Conservation (phyloP, 257 asterid species). For the Jaltomata sinuosa region DNA sequence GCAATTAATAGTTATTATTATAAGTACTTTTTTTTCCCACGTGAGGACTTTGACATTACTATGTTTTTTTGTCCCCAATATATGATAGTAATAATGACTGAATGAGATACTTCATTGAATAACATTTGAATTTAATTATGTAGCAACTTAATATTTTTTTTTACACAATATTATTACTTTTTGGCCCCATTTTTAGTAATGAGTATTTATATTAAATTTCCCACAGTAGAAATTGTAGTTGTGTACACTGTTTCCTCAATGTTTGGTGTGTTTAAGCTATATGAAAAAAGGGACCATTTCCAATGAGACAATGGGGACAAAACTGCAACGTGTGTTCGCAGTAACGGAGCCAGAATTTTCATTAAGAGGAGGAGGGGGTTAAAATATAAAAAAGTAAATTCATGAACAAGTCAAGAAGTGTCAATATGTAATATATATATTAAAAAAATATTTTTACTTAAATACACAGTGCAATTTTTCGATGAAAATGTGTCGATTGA, state of each 20-base stretch:
- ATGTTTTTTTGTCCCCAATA: not conserved
- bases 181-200: not conserved
- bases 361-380: no score
- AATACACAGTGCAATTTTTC: no score
- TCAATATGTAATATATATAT: no score
- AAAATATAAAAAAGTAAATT: no score
- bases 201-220: not conserved
- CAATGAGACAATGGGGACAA: no score
- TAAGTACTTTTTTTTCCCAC: not conserved
- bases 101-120: not conserved
- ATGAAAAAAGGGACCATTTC: not conserved
- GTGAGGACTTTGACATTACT: not conserved
- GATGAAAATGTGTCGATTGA: no score
- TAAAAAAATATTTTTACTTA: no score
- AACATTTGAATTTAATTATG: not conserved
- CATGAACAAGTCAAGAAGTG: no score
- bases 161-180: not conserved
- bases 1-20: not conserved
- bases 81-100: not conserved
- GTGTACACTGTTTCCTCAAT: not conserved
- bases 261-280: not conserved
- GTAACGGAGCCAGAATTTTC: no score
- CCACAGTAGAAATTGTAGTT: not conserved
- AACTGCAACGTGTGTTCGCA: no score
- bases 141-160: not conserved